These are phyloP conservation scores for Mucor mucedo DNA, from an alignment of 371 early-diverging fungal species.

Conservation along the genomic window DNA sequence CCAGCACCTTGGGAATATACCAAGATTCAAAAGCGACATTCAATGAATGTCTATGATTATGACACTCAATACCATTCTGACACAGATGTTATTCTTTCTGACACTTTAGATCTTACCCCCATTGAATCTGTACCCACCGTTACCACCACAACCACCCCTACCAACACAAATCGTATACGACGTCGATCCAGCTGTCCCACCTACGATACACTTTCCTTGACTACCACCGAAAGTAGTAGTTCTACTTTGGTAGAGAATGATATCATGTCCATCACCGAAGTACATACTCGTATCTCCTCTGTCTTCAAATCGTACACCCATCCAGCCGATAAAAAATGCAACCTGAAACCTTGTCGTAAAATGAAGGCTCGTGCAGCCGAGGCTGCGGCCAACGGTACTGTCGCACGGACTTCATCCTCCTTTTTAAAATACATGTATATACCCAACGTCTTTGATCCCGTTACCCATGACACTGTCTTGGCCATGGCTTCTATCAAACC, in stretches of 20 bases:
- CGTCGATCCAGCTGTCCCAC: conserved; percentile 29
- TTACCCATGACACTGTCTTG: conserved; percentile 24
- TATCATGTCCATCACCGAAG: conserved; percentile 22
- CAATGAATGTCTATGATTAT: not conserved
- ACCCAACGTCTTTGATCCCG: conserved; percentile 32
- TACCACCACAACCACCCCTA: too few relatives aligned
- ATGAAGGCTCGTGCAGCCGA: conserved; percentile 23
- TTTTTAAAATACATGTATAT: conserved; percentile 27
- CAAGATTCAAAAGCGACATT: conserved; percentile 1
- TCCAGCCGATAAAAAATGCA: conserved; percentile 17
- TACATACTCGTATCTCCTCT: conserved; percentile 16
- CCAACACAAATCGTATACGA: not conserved
- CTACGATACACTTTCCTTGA: not conserved
- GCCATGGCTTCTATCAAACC: conserved; percentile 31
- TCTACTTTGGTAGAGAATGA: conserved; percentile 21
- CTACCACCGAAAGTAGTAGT: not conserved
- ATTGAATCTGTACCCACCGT: not conserved
- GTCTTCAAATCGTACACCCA: conserved; percentile 19
- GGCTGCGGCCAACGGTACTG: conserved; percentile 22
- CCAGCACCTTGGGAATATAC: conserved; percentile 27
- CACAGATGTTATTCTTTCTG: conserved; percentile 3
- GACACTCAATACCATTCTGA: conserved; percentile 19
- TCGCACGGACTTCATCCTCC: not conserved
- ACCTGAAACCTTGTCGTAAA: conserved; percentile 26
- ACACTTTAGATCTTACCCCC: conserved; percentile 22